Evolutionary conservation across 2,329 filamentous ascomycete genomes (phyloP), one percentile per base, ranked within the genome.

Genomic region (Sphaerulina vaccinii): DNA sequence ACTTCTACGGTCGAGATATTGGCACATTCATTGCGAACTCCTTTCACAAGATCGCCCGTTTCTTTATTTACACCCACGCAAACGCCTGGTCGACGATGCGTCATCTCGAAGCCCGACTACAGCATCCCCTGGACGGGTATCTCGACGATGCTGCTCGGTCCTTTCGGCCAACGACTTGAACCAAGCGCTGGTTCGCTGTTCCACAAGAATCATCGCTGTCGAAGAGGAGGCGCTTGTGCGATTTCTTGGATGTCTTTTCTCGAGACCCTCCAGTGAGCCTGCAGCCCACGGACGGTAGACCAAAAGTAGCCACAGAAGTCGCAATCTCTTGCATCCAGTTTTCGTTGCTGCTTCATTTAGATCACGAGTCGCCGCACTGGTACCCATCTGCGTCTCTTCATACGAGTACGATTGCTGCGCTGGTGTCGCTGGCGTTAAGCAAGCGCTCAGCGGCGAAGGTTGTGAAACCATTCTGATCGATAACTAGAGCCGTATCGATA

Each of bases 31-130:
- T n/a, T n/a, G n/a, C n/a, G n/a, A n/a, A n/a, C n/a, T 43, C 47
- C 47, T 43, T 43, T 50, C 41, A 51, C 23, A 24, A 29, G 39
- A 37, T 38, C 39, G 41, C 22, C 48, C 38, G 48, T 44, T 42
- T 21, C 27, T 50, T 42, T 39, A 48, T 39, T 48, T 40, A 40
- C 45, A 48, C 21, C 11, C 13, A 15, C 23, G 21, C 45, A 48
- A 48, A 48, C 45, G 45, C 45, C 40, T 19, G n/a, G 23, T 23
- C 39, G 23, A 27, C 39, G 8, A 22, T 21, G 44, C 44, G 36
- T 48, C 45, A 48, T 35, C 16, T 21, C 33, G 23, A 32, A 24
- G 15, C 22, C 35, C 35, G 22, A 29, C 23, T 10, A 19, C 22
- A 36, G 23, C 44, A 48, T 40, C 45, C 45, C 45, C 45, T 39